phyloP scores from a whole-genome alignment of 2,329 filamentous ascomycete species.

The Sarocladiaceae sp. region DNA sequence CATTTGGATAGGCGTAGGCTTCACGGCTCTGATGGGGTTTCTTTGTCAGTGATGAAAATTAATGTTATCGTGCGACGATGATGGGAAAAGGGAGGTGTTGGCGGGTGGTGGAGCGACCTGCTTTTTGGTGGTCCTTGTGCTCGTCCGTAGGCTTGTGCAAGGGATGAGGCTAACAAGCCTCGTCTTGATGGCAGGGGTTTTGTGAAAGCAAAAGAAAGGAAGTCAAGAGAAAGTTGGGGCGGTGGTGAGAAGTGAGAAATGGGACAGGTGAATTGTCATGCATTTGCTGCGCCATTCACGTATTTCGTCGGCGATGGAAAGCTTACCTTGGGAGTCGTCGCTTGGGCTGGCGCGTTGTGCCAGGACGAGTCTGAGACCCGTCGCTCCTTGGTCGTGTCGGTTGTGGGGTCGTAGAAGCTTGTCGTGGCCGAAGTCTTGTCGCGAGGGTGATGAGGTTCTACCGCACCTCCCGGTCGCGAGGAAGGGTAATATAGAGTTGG shows the following conservation, averaged over 20 bases:
- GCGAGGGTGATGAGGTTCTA: slow-evolving; percentile 27
- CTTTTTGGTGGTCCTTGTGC: slow-evolving; percentile 9
- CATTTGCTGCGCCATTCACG: not conserved
- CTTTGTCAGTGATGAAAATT: not conserved
- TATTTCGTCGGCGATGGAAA: slow-evolving; percentile 10
- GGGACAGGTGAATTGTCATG: not conserved
- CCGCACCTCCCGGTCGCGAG: slow-evolving; percentile 21
- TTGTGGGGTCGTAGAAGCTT: slow-evolving; percentile 51
- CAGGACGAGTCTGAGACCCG: slow-evolving; percentile 41
- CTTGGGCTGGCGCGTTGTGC: slow-evolving; percentile 36
- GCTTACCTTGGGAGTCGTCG: slow-evolving; percentile 45
- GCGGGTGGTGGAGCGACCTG: slow-evolving; percentile 2
- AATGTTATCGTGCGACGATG: slow-evolving; percentile 9
- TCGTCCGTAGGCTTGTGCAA: slow-evolving; percentile 5
- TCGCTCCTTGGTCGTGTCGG: slow-evolving; percentile 45
- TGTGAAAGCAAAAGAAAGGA: slow-evolving; percentile 11
- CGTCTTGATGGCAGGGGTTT: not conserved
- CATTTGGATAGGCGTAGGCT: slow-evolving; percentile 43
- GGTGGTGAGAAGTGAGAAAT: not conserved
- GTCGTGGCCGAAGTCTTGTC: slow-evolving; percentile 34
- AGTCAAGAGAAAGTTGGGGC: not conserved
- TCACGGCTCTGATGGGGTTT: slow-evolving; percentile 40
- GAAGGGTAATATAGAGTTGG: slow-evolving; percentile 37
- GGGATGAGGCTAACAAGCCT: slow-evolving; percentile 5
- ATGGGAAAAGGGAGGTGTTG: slow-evolving; percentile 11